Evolutionary conservation across 352 stramenopile genomes (phyloP), one percentile per base, ranked within the genome.

Genomic region (Globisporangium mamillatum): DNA sequence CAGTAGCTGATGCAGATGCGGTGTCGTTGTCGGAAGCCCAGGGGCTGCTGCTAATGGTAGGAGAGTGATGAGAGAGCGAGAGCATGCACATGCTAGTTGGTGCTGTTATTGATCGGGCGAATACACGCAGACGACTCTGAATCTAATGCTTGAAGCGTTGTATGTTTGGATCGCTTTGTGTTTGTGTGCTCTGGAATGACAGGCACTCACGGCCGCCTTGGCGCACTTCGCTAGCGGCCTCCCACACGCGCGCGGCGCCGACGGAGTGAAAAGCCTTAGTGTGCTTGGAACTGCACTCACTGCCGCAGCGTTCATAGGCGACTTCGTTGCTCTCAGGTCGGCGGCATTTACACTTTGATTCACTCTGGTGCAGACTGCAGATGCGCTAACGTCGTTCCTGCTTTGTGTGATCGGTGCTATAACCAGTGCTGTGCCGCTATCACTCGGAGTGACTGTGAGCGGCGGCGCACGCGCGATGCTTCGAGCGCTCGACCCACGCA

Each of bases 271-370:
- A 24, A 59, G n/a, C 29, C 27, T 56, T 24, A 8, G 18, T 18
- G 25, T 18, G 38, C 32, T 60, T 3, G 44, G 24, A 16, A 18
- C 24, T 7, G 22, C 20, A 7, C 53, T 74, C 22, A 7, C 54
- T 14, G 25, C 18, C 1, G 3, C 57, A 24, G 64, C 53, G 7
- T 32, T 22, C 16, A 32, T 64, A 2, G 41, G 64, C 34, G 64
- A 71, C 18, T 74, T 74, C 25, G 22, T 72, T 20, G 69, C 69
- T 16, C 44, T 74, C 10, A 74, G 69, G 69, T 74, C 18, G 20
- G 20, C 41, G 24, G 18, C 18, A 18, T 29, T 9, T n/a, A 25
- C 5, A 20, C 24, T 36, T 34, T 24, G 9, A 38, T 7, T 38
- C 22, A 1, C 18, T 34, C 25, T 18, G n/a, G 2, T 25, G 27